Conservation (phyloP, 2,329 filamentous ascomycete species). For the Didymella lethalis region DNA sequence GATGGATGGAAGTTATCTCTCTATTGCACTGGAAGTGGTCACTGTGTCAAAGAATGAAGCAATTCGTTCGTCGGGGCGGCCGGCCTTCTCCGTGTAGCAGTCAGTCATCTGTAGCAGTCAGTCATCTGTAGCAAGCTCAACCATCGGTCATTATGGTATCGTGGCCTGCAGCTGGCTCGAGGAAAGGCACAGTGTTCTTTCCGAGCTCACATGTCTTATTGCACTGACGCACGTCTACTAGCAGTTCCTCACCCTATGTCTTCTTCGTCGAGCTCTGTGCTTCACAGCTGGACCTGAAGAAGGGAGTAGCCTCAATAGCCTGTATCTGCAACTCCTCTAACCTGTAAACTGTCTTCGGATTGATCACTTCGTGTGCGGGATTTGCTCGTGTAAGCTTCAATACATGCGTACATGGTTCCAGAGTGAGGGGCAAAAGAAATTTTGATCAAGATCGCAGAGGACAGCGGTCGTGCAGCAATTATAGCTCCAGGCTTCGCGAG, state of each 20-base stretch:
- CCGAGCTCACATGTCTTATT: background rate
- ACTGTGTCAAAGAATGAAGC: slow-evolving; percentile 24
- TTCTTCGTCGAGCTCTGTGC: background rate
- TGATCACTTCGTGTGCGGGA: too few relatives aligned
- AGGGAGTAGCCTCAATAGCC: background rate
- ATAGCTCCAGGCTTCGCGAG: too few relatives aligned
- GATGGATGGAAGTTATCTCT: too few relatives aligned
- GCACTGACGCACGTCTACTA: background rate
- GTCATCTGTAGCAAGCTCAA: background rate
- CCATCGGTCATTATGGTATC: background rate
- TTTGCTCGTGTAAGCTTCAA: background rate
- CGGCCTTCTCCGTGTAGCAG: background rate
- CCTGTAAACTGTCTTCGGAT: background rate
- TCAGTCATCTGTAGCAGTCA: background rate
- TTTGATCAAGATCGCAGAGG: too few relatives aligned
- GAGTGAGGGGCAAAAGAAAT: too few relatives aligned
- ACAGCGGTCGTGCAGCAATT: too few relatives aligned
- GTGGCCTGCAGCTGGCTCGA: background rate
- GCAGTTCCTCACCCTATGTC: background rate
- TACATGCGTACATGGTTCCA: background rate
- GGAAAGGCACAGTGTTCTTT: background rate
- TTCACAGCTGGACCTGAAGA: background rate
- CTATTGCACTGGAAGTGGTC: too few relatives aligned
- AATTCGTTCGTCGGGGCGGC: background rate
- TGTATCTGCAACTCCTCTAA: background rate